Evolutionary conservation across 1,284 basidiomycete species (phyloP), one percentile per base, ranked within the genome.

Genomic region (Fomitopsis betulina): DNA sequence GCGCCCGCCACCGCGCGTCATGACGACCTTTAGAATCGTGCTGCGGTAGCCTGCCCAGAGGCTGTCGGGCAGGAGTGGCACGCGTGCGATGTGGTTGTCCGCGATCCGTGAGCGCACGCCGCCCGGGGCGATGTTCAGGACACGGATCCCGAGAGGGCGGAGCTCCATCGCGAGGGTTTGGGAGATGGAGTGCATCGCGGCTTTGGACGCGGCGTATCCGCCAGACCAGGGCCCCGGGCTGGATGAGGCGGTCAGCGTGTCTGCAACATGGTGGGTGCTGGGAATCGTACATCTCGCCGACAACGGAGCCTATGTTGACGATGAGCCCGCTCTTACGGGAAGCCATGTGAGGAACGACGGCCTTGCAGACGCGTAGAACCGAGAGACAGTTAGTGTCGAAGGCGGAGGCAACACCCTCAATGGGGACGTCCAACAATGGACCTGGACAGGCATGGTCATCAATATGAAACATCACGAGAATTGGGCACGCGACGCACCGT

Each of bases 341-440:
- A 8, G 71, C 70, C 76, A 77, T 77, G 56, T 70, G 69, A 2
- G 70, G 69, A 0, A 70, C 62, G 3, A 73, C 75, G 3, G 68
- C 66, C 32, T 73, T 70, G 2, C 70, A 68, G n/a, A 77, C 55
- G 2, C 71, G 64, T 19, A 75, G 63, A 15, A 74, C 65, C 0
- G 72, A 74, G 42, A 74, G 75, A 21, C 72, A 66, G 52, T 76
- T 76, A 9, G 63, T 59, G 17, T 71, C 67, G 55, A 67, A 70
- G 45, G 60, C 57, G 19, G 58, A 47, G 43, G 62, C 60, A 5
- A 67, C 62, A 17, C 67, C 61, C 8, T 70, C 70, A 5, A 67
- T 59, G 9, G 67, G 63, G 0, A 70, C 66, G 42, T 77, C 76
- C n/a, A 73, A 60, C 3, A 71, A 38, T 1, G 74, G 68, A 1